A percentile compares a stretch with the other conserved stretches of the same genome.
Conservation (phyloP, 1,284 basidiomycete species). For the Phlebopus sp. region DNA sequence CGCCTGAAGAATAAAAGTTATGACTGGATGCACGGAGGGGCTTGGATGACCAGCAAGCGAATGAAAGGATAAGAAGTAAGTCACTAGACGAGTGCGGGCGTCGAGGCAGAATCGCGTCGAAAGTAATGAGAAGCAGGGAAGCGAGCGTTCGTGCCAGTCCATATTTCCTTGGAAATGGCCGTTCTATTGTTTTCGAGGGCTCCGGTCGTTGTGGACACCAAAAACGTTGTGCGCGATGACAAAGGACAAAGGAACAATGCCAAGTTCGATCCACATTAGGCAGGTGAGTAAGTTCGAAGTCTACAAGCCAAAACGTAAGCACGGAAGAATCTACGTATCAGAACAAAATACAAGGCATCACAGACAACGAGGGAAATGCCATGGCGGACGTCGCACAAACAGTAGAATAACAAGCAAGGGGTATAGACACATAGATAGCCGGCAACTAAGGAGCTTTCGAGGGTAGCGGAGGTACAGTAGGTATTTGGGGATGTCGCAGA, state of each 20-base stretch:
- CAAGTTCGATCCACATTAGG: slow-evolving; percentile 13
- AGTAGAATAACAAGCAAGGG: slow-evolving; percentile 4
- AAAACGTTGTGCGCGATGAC: slow-evolving; percentile 2
- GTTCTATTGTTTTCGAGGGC: slow-evolving; percentile 24
- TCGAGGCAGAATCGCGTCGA: slow-evolving; percentile 2
- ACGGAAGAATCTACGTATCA: background rate
- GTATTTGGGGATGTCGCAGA: slow-evolving; percentile 25
- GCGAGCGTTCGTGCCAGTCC: background rate
- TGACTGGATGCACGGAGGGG: slow-evolving; percentile 6
- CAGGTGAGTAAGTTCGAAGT: slow-evolving; percentile 7
- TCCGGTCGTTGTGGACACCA: slow-evolving; percentile 4
- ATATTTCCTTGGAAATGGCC: slow-evolving; percentile 26
- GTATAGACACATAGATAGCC: slow-evolving; percentile 12
- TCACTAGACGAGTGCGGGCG: background rate
- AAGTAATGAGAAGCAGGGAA: slow-evolving; percentile 7
- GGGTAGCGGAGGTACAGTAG: slow-evolving; percentile 32
- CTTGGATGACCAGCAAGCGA: slow-evolving; percentile 29
- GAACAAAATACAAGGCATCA: background rate
- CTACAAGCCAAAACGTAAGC: background rate
- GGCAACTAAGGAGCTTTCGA: slow-evolving; percentile 15
- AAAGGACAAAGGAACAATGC: slow-evolving; percentile 20
- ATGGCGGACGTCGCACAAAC: background rate
- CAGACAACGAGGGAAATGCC: slow-evolving; percentile 4
- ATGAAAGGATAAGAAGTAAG: slow-evolving; percentile 1
- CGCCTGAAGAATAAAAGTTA: slow-evolving; percentile 17